Base-by-base conservation (phyloP, 2,329 filamentous ascomycete genomes). In the Pseudocercospora vitis region DNA sequence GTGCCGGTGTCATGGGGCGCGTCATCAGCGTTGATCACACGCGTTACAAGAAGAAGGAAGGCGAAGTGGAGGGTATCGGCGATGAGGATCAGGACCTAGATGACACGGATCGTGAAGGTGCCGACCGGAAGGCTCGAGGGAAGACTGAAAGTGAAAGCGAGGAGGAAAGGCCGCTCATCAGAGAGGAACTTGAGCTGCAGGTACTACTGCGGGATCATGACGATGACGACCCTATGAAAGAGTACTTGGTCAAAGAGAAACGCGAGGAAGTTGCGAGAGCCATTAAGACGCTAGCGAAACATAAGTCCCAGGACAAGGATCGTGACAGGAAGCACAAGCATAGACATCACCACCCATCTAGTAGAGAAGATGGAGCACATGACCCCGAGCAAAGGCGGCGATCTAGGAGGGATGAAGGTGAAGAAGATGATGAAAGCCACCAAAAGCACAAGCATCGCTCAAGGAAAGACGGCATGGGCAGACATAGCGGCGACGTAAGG, bases 211-310 rank as follows among this genome's bases (percentile, higher is more conserved):
- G 81, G 50, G 85, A 92, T 12, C 65, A 68, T 39, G 94, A 97
- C 61, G 91, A 96, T 19, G 92, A 97, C 57, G 94, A 99, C 70
- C 94, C 94, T 0, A 99, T 99, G 91, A 96, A 95, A 73, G 84
- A 83, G 31, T 96, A 89, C 65, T 69, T 97, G 60, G 84, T 96
- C 45, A 82, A 92, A 60, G 87, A 95, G 73, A 96, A 96, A 79
- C 91, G 88, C 72, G 89, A 89, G 68, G 89, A 96, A 69, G 82
- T 96, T 9, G 84, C 87, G 52, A 80, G 81, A 54, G 91, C 89
- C 3, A 72, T 87, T 61, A 76, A 78, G 58, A 80, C 73, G 62
- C 68, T 79, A 48, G 77, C 78, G 42, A 79, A 71, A 66, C 73
- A 67, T 63, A 75, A 76, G 52, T 76, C 79, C 9, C 80, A 75